Evolutionary conservation across 352 stramenopile species (phyloP).

Genomic region (Saprolegnia diclina): DNA sequence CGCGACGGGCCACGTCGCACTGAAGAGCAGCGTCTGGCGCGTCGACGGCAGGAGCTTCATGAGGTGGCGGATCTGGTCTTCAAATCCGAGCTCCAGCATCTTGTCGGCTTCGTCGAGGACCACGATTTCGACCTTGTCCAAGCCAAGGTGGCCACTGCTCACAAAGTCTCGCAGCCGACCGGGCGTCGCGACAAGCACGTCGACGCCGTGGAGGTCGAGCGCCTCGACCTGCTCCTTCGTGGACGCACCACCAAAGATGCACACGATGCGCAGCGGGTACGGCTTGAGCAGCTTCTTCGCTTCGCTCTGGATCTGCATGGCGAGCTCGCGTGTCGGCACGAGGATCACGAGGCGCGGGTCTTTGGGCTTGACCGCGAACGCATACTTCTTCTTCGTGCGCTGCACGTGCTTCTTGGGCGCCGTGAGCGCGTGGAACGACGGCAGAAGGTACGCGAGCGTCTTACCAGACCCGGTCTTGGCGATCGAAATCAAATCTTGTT

Average conservation of each 20-base stretch:
- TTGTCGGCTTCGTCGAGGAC: slow-evolving; percentile 97
- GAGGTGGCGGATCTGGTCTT: slow-evolving; percentile 95
- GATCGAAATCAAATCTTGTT: slow-evolving; percentile 73
- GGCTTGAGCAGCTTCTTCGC: slow-evolving; percentile 66
- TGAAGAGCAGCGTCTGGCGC: slow-evolving; percentile 94
- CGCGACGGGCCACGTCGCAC: slow-evolving; percentile 95
- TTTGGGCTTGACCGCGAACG: slow-evolving; percentile 41
- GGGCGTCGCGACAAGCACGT: slow-evolving; percentile 94
- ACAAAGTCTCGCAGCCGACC: slow-evolving; percentile 95
- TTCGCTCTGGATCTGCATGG: slow-evolving; percentile 94
- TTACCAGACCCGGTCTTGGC: slow-evolving; percentile 80
- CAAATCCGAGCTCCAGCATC: slow-evolving; percentile 99
- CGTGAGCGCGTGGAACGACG: slow-evolving; percentile 70
- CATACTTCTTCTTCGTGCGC: slow-evolving; percentile 25
- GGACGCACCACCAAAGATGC: slow-evolving; percentile 90
- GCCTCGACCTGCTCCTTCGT: slow-evolving; percentile 91
- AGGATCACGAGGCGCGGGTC: slow-evolving; percentile 91
- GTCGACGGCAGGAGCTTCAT: slow-evolving; percentile 65
- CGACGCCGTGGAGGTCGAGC: slow-evolving; percentile 78
- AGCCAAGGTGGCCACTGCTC: slow-evolving; percentile 86
- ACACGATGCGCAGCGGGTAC: slow-evolving; percentile 84
- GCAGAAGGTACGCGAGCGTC: slow-evolving; percentile 68
- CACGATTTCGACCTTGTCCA: slow-evolving; percentile 83
- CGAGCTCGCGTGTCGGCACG: slow-evolving; percentile 97
- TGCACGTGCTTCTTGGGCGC: slow-evolving; percentile 47